Conservation (phyloP, 352 stramenopile genomes). For the Phytopythium montanum region DNA sequence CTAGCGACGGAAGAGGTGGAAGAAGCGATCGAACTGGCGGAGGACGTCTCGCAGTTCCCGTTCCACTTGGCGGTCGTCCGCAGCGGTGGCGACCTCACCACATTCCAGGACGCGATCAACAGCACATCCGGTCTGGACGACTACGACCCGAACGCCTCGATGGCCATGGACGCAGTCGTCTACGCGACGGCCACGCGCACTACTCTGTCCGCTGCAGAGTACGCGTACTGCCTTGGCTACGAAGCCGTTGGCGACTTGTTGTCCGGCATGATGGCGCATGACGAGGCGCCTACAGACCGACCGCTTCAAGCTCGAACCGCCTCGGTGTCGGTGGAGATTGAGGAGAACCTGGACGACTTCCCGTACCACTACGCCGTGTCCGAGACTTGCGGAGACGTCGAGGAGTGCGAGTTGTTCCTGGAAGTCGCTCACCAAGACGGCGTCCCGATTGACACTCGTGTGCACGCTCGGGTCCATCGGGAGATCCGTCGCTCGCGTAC, state of each 20-base stretch:
- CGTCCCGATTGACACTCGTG: slow-evolving; percentile 2
- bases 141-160: slow-evolving; percentile 2
- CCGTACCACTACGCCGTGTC: slow-evolving; percentile 6
- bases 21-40: slow-evolving; percentile 5
- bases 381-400: not conserved
- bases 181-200: slow-evolving; percentile 1
- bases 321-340: not conserved
- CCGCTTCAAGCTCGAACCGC: not conserved
- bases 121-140: not conserved
- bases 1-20: not conserved
- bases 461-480: not conserved
- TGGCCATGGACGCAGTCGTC: slow-evolving; percentile 1
- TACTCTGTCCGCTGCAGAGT: slow-evolving; percentile 4
- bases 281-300: not conserved
- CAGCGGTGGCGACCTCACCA: slow-evolving; percentile 4
- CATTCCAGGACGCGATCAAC: slow-evolving; percentile 5
- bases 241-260: slow-evolving; percentile 14
- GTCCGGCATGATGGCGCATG: not conserved
- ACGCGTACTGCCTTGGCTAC: slow-evolving; percentile 18
- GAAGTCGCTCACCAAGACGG: not conserved
- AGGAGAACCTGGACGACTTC: slow-evolving; percentile 4
- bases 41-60: slow-evolving; percentile 9
- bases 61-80: slow-evolving; percentile 12
- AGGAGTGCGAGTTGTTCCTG: slow-evolving; percentile 5
- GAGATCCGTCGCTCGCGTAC: not conserved